phyloP scores from a whole-genome alignment of 768 basidiomycete species.

The Rhodocollybia butyracea region DNA sequence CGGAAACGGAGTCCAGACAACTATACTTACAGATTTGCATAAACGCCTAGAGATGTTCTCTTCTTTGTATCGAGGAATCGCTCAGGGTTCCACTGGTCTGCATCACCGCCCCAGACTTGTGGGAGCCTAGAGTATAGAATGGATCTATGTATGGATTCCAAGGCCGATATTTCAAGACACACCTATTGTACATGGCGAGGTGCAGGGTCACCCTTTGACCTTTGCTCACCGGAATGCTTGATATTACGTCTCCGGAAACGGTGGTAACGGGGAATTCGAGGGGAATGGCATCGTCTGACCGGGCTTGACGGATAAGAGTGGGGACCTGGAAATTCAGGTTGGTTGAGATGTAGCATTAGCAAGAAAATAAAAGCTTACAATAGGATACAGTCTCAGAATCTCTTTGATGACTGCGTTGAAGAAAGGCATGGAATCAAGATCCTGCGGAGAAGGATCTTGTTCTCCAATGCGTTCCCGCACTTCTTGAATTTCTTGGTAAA shows the following conservation, averaged over 20 bases:
- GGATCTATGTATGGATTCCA: no score
- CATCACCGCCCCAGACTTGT: constrained; percentile 30
- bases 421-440: constrained; percentile 33
- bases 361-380: constrained; percentile 8
- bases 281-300: constrained; percentile 52
- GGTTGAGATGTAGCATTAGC: background rate
- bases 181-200: constrained; percentile 55
- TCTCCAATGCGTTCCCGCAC: constrained; percentile 12
- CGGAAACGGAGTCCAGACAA: background rate
- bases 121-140: background rate
- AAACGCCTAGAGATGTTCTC: constrained; percentile 18
- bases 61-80: constrained; percentile 25
- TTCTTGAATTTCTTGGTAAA: constrained; percentile 54
- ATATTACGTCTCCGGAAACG: constrained; percentile 38
- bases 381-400: constrained; percentile 27
- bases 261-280: constrained; percentile 50
- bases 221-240: constrained; percentile 47
- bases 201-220: constrained; percentile 48
- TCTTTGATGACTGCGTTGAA: constrained; percentile 24
- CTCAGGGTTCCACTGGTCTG: constrained; percentile 28
- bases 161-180: no score
- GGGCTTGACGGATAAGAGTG: background rate
- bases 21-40: constrained; percentile 21
- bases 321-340: background rate
- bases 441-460: constrained; percentile 14